phyloP scores from a whole-genome alignment of 768 basidiomycete genomes.

The Suillus lakei region DNA sequence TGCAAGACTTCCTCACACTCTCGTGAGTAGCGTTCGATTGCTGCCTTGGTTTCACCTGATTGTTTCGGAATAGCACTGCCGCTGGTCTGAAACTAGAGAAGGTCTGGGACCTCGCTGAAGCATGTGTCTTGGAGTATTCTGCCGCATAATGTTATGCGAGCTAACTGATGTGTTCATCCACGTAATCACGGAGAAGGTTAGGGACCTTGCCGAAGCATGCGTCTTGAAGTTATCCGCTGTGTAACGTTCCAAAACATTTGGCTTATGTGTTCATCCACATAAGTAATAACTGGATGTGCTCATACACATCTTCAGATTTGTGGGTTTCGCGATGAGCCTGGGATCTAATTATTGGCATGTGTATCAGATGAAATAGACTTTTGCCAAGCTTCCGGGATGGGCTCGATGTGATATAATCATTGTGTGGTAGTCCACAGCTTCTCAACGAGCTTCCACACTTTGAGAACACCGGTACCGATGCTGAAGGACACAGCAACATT shows the following conservation, averaged over 20 bases:
- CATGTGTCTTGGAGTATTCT: slow-evolving; percentile 29
- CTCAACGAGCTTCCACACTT: slow-evolving; percentile 69
- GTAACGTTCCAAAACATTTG: slow-evolving; percentile 9
- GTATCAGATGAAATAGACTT: slow-evolving; percentile 9
- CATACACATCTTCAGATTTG: not conserved
- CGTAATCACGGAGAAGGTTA: slow-evolving; percentile 28
- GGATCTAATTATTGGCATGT: not conserved
- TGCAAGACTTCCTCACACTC: slow-evolving; percentile 32
- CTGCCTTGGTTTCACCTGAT: slow-evolving; percentile 10
- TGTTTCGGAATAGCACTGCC: slow-evolving; percentile 17
- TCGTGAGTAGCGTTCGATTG: slow-evolving; percentile 22
- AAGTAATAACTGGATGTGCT: not conserved
- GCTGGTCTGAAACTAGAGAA: slow-evolving; percentile 35
- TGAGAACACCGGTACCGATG: slow-evolving; percentile 74
- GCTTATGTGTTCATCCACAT: slow-evolving; percentile 23
- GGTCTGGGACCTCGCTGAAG: slow-evolving; percentile 35
- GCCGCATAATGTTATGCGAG: slow-evolving; percentile 17
- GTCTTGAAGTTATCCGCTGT: slow-evolving; percentile 27
- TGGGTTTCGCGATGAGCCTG: slow-evolving; percentile 8
- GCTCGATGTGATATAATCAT: not conserved
- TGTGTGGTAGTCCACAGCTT: slow-evolving; percentile 43
- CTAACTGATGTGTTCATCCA: slow-evolving; percentile 21
- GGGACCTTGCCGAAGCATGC: slow-evolving; percentile 30
- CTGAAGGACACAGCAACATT: slow-evolving; percentile 39
- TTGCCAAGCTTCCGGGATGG: not conserved